Conservation (phyloP, 2,329 filamentous ascomycete genomes). For the Botrytis porri region DNA sequence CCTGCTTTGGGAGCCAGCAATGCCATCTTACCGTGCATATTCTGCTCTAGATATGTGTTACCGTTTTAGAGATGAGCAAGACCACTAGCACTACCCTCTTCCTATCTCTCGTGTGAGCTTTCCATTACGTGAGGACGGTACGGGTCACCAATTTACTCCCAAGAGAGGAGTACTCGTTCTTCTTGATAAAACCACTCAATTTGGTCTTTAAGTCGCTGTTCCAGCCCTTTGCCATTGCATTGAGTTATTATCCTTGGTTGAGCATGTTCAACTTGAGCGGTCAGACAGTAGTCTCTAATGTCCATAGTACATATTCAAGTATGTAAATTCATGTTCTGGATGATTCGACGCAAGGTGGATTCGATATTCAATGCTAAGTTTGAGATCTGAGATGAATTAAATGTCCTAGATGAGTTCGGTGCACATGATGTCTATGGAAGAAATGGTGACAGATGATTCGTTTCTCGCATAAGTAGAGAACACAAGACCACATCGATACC, state of each 20-base stretch:
- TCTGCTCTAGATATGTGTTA: background rate
- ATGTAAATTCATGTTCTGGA: background rate
- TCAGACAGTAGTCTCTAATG: background rate
- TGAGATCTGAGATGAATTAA: background rate
- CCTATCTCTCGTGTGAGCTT: background rate
- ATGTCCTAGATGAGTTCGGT: background rate
- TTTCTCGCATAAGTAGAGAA: background rate
- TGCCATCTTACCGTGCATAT: background rate
- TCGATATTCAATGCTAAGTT: background rate
- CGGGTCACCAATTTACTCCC: background rate
- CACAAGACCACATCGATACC: background rate
- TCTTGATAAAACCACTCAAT: background rate
- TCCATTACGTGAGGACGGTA: fast-evolving
- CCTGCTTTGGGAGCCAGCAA: background rate
- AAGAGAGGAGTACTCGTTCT: fast-evolving
- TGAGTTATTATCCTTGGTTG: background rate
- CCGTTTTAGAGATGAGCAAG: background rate
- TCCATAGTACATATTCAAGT: background rate
- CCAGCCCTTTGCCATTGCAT: background rate
- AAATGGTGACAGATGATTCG: background rate
- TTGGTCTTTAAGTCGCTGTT: background rate
- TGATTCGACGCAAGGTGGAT: background rate
- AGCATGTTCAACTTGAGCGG: background rate
- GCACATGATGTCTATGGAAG: background rate
- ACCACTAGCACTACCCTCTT: fast-evolving